These are phyloP conservation scores for Helianthus tuberosus DNA, from an alignment of 129 eudicot species.

Conservation along the genomic window DNA sequence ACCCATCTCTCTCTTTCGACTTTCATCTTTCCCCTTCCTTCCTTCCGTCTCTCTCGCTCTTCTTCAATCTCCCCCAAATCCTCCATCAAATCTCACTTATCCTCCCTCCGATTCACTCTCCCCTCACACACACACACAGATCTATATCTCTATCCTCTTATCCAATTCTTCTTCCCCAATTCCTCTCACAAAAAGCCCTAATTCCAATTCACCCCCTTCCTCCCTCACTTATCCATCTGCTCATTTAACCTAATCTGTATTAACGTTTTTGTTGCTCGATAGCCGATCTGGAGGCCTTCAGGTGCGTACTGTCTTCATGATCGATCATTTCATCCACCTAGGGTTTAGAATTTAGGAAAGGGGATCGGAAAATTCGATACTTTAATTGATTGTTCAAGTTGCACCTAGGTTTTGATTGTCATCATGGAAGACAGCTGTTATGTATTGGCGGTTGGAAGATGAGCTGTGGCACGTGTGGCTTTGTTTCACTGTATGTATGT, in stretches of 20 bases:
- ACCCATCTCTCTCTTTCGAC: background rate
- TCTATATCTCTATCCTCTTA: constrained; percentile 25
- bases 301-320: constrained; percentile 10
- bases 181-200: constrained; percentile 38
- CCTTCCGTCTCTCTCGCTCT: constrained; percentile 18
- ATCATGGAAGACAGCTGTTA: constrained; percentile 38
- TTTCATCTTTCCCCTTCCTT: constrained; percentile 19
- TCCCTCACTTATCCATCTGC: background rate
- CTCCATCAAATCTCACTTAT: constrained; percentile 29
- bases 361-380: constrained; percentile 36
- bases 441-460: constrained; percentile 52
- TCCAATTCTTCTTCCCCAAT: constrained; percentile 10
- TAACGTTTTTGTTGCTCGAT: constrained; percentile 17
- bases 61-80: constrained; percentile 27
- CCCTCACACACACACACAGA: constrained; percentile 5
- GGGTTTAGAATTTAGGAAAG: constrained; percentile 31
- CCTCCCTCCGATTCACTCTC: too few relatives aligned
- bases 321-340: constrained; percentile 33
- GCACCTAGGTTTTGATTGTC: constrained; percentile 6
- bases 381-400: constrained; percentile 35
- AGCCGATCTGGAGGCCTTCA: constrained; percentile 37
- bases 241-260: background rate
- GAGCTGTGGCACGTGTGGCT: constrained; percentile 25
- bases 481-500: background rate
- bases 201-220: constrained; percentile 20